Evolutionary conservation across 495 filamentous ascomycete species (phyloP).

Genomic region (Alectoria sarmentosa): DNA sequence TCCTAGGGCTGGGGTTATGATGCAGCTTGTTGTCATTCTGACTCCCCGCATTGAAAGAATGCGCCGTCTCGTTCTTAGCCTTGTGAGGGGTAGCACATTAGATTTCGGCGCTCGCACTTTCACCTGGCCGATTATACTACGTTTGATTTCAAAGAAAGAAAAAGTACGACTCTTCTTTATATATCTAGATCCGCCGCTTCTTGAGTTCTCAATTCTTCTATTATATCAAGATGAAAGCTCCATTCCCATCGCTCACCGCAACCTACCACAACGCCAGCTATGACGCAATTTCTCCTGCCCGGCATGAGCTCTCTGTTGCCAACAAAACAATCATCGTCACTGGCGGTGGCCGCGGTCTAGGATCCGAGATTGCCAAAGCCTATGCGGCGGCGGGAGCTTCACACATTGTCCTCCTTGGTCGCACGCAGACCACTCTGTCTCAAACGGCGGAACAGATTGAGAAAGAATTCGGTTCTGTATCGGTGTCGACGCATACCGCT

Average conservation of each 20-base stretch:
- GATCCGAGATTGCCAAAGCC: slow-evolving; percentile 33
- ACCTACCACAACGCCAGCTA: slow-evolving; percentile 35
- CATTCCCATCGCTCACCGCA: not conserved
- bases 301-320: slow-evolving; percentile 36
- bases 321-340: slow-evolving; percentile 44
- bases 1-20: not conserved
- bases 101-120: not conserved
- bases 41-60: not conserved
- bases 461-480: slow-evolving; percentile 11
- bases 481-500: slow-evolving; percentile 23
- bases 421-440: slow-evolving; percentile 22
- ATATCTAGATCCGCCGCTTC: too few relatives aligned
- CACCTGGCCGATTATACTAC: not conserved
- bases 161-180: not conserved
- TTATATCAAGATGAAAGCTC: not conserved
- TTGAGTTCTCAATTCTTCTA: not conserved
- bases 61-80: not conserved
- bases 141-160: too few relatives aligned
- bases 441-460: slow-evolving; percentile 17
- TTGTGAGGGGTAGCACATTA: not conserved
- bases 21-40: not conserved
- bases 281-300: slow-evolving; percentile 36
- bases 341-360: slow-evolving; percentile 39
- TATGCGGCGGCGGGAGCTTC: slow-evolving; percentile 42
- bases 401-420: slow-evolving; percentile 34